Evolutionary conservation across 2,329 filamentous ascomycete genomes (phyloP), one percentile per base, ranked within the genome.

Genomic region (Cercospora sojina): DNA sequence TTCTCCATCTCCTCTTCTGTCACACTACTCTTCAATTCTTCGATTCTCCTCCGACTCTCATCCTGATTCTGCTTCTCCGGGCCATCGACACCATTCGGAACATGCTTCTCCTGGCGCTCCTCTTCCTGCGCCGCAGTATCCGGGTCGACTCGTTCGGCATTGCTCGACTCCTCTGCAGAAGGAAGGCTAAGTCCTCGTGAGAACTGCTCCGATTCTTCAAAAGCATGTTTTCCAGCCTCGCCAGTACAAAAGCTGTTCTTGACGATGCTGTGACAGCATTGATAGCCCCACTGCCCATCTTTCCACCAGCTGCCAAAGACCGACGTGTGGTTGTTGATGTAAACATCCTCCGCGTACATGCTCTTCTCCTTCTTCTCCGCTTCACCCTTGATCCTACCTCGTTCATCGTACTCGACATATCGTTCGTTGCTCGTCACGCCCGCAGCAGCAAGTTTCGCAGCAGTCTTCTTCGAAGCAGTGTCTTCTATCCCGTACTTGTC

Each of bases 201-300:
- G 77, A 88, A 81, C 32, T 83, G 82, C 71, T 95, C 89, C 0
- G 91, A 88, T 64, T 91, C 90, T 72, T 93, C 89, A 79, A 91
- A 93, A 1, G 92, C 93, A 68, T 81, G 82, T 78, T 88, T 96
- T 38, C 95, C 95, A 66, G 91, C 91, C 67, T 95, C 92, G 27
- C 95, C 95, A 0, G 94, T 98, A 79, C 95, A 99, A 76, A 98
- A 99, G 75, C 93, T 97, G 79, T 99, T 98, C 81, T 96, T 97
- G 69, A 96, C 87, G 23, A 88, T 90, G 0, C 93, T 97, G 77
- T 96, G 93, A 82, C 95, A 99, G 79, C 95, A 99, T 23, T 91
- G 87, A 79, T 97, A 99, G 1, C 95, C 95, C 95, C 95, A 99
- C 79, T 90, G 87, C 81, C 97, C 98, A 75, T 92, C 89, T 62